A percentile compares a stretch with the other conserved stretches of the same genome.
These are phyloP conservation scores for Eucalyptus tenuipes DNA, from an alignment of 345 rosid species.

Conservation along the genomic window DNA sequence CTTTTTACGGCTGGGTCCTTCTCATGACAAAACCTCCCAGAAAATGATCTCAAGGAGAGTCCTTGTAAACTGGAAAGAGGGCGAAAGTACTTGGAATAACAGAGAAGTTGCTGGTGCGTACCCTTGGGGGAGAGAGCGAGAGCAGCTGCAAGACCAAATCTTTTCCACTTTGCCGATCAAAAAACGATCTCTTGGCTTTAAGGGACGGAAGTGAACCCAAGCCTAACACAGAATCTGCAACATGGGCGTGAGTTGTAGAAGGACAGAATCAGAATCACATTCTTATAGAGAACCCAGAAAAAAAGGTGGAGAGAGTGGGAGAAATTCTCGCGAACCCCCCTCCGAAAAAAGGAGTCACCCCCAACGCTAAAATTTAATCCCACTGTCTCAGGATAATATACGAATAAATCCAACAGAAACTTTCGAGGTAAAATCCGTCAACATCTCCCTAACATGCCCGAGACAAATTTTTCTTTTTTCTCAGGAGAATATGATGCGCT, in stretches of 20 bases:
- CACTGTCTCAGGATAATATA: neutral
- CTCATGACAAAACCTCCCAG: neutral
- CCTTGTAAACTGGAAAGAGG: neutral
- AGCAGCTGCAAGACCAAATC: neutral
- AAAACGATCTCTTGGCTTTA: neutral
- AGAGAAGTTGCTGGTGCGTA: neutral
- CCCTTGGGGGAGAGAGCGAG: neutral
- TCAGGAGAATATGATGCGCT: neutral
- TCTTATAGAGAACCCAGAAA: neutral
- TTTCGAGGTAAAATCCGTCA: neutral
- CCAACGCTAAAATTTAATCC: neutral
- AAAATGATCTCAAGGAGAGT: neutral
- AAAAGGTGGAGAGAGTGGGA: neutral
- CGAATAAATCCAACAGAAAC: neutral
- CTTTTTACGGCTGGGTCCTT: neutral
- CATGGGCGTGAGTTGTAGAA: neutral
- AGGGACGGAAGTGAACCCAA: neutral
- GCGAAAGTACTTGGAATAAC: neutral
- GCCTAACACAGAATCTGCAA: conserved; percentile 5
- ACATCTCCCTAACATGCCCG: neutral
- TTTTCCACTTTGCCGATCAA: neutral
- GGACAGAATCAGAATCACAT: conserved; percentile 28
- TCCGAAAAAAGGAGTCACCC: neutral
- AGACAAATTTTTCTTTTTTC: neutral
- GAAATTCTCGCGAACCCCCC: neutral